These are phyloP conservation scores for Neonothopanus nambi DNA, from an alignment of 1,284 basidiomycete species.

Conservation along the genomic window DNA sequence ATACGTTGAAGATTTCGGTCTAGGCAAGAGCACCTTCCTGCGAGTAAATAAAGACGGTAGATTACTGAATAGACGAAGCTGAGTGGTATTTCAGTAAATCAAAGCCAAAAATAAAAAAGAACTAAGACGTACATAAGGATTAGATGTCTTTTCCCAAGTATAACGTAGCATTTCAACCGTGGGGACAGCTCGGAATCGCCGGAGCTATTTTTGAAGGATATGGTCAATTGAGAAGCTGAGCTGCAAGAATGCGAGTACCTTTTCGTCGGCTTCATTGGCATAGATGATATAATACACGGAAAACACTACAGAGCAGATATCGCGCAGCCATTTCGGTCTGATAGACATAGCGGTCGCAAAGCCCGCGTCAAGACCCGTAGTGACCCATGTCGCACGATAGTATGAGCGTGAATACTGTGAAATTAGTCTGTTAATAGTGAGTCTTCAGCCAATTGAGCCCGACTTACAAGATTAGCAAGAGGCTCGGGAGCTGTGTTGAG, in stretches of 20 bases:
- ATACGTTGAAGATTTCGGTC: conserved; percentile 77
- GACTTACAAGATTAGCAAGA: conserved; percentile 77
- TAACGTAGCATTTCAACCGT: conserved; percentile 94
- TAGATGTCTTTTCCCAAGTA: conserved; percentile 96
- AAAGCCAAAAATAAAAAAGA: conserved; percentile 10
- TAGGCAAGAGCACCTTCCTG: conserved; percentile 77
- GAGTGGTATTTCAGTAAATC: conserved; percentile 9
- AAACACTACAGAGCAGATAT: conserved; percentile 84
- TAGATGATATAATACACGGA: conserved; percentile 93
- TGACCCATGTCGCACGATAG: conserved; percentile 97
- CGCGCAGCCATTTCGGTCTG: conserved; percentile 89
- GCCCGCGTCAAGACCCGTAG: conserved; percentile 92
- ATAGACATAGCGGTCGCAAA: conserved; percentile 95
- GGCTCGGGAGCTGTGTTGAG: conserved; percentile 84
- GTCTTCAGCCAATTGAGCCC: not conserved
- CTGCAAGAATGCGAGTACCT: conserved; percentile 49
- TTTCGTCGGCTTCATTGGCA: conserved; percentile 92
- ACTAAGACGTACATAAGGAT: conserved; percentile 73
- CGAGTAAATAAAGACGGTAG: conserved; percentile 64
- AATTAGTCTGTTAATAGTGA: not conserved
- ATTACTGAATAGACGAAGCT: conserved; percentile 71
- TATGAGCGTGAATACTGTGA: conserved; percentile 87
- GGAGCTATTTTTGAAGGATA: conserved; percentile 56
- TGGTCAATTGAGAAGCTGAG: conserved; percentile 10
- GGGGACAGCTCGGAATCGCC: conserved; percentile 87